Evolutionary conservation across 768 basidiomycete genomes (phyloP).

Genomic region (Lepiota brunneoincarnata): DNA sequence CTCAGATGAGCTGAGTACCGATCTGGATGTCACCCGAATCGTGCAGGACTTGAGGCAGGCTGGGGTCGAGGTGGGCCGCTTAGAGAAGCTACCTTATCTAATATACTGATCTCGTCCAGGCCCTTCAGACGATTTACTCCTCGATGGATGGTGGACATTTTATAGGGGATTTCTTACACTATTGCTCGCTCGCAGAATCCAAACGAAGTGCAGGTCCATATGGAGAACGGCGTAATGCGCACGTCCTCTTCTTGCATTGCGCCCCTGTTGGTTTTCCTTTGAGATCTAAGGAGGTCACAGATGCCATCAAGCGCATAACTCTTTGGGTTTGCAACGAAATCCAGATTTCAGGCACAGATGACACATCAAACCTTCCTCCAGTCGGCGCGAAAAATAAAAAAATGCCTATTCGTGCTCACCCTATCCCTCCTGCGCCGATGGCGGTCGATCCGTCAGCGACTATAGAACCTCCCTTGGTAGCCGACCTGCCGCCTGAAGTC

Average conservation of each 20-base stretch:
- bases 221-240: slow-evolving; percentile 16
- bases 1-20: slow-evolving; percentile 55
- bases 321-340: slow-evolving; percentile 52
- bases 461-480: background rate
- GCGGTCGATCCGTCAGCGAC: background rate
- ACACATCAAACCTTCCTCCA: slow-evolving; percentile 9
- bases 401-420: background rate
- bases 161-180: slow-evolving; percentile 75
- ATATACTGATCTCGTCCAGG: slow-evolving; percentile 1
- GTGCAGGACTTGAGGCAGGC: slow-evolving; percentile 52
- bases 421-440: background rate
- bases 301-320: slow-evolving; percentile 60
- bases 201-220: slow-evolving; percentile 37
- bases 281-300: slow-evolving; percentile 63
- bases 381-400: slow-evolving; percentile 3
- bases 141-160: slow-evolving; percentile 79
- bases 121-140: slow-evolving; percentile 57
- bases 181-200: slow-evolving; percentile 70
- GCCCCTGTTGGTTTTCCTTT: slow-evolving; percentile 66
- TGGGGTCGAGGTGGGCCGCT: slow-evolving; percentile 43
- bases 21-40: slow-evolving; percentile 55
- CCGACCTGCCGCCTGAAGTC: background rate
- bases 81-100: slow-evolving; percentile 1
- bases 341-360: slow-evolving; percentile 11
- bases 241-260: slow-evolving; percentile 71